Evolutionary conservation across 495 filamentous ascomycete species (phyloP).

Genomic region (Hyaloscypha hepaticicola): DNA sequence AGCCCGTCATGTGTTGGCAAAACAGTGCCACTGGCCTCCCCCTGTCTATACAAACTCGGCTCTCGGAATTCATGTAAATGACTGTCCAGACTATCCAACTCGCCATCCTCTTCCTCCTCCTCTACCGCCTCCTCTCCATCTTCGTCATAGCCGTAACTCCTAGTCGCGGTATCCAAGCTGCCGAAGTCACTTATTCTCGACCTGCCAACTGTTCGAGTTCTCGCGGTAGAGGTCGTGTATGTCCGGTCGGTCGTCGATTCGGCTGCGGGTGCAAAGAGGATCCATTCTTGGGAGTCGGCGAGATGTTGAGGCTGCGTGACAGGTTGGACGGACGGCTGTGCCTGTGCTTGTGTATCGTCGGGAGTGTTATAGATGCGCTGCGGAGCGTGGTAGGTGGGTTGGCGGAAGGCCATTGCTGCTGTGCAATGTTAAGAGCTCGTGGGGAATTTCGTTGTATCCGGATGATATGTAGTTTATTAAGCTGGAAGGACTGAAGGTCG

Average conservation of each 20-base stretch:
- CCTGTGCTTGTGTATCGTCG: slow-evolving; percentile 31
- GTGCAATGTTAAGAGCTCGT: not conserved
- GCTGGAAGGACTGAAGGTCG: not conserved
- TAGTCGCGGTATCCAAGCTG: slow-evolving; percentile 67
- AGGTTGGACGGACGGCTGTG: slow-evolving; percentile 23
- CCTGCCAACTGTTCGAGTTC: slow-evolving; percentile 68
- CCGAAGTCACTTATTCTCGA: slow-evolving; percentile 85
- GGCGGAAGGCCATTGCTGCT: slow-evolving; percentile 75
- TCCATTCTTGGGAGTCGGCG: slow-evolving; percentile 88
- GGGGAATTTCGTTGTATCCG: not conserved
- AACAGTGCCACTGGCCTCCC: slow-evolving; percentile 40
- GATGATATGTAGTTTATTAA: not conserved
- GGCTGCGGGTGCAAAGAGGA: slow-evolving; percentile 83
- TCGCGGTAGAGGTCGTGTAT: slow-evolving; percentile 69
- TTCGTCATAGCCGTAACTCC: slow-evolving; percentile 45
- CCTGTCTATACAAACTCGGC: slow-evolving; percentile 43
- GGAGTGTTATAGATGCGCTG: slow-evolving; percentile 46
- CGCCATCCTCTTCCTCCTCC: slow-evolving; percentile 55
- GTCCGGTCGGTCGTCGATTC: slow-evolving; percentile 62
- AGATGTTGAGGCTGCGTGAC: slow-evolving; percentile 36
- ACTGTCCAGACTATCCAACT: slow-evolving; percentile 89
- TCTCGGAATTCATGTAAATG: slow-evolving; percentile 80
- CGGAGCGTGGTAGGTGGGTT: slow-evolving; percentile 62
- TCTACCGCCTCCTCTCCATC: slow-evolving; percentile 47
- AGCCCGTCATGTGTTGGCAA: slow-evolving; percentile 90